Base-by-base conservation (phyloP, 2,329 filamentous ascomycete species). In the Trichoderma koningii region DNA sequence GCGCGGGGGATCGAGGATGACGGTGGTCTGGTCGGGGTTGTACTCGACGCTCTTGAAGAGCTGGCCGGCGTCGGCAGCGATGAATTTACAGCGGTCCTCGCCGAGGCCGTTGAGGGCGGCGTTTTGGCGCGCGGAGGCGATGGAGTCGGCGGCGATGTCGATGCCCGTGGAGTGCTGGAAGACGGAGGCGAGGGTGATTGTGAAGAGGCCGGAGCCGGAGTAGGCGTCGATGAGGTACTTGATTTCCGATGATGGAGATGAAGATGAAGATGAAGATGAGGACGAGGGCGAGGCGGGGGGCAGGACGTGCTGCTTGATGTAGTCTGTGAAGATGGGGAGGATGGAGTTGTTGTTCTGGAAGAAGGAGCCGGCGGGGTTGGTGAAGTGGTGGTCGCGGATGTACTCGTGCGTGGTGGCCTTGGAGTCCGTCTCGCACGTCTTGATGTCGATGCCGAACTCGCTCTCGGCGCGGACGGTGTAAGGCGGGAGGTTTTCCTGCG, bases 261-360 rank as follows among this genome's bases (percentile, higher is more conserved):
- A 65, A 3, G 87, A 38, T 38, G 34, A 38, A 38, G 34, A 38
- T 10, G 34, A 60, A 65, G 70, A 71, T 61, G 75, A 71, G 47
- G 72, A 64, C 2, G 72, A 65, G 3, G 87, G 34, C 65, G 70
- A 71, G 57, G 75, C 71, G 41, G 72, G 50, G 2, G 66, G 88
- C 2, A 93, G 82, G 72, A 94, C 90, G 76, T 90, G 86, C 44
- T 90, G 83, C 68, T 92, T 90, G 75, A 98, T 91, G 80, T 96
- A 97, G 69, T 87, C 84, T 15, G 93, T 96, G 78, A 98, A 96
- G 17, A 82, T 79, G 34, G 91, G 87, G 26, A 99, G 88, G 78
- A 99, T 98, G 63, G 93, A 96, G 82, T 98, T 98, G 85, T 99
- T 99, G 83, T 99, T 99, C 75, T 99, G 95, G 85, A 99, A 99